Base-by-base conservation (phyloP, 2,329 filamentous ascomycete genomes). In the Cercospora brassicicola region DNA sequence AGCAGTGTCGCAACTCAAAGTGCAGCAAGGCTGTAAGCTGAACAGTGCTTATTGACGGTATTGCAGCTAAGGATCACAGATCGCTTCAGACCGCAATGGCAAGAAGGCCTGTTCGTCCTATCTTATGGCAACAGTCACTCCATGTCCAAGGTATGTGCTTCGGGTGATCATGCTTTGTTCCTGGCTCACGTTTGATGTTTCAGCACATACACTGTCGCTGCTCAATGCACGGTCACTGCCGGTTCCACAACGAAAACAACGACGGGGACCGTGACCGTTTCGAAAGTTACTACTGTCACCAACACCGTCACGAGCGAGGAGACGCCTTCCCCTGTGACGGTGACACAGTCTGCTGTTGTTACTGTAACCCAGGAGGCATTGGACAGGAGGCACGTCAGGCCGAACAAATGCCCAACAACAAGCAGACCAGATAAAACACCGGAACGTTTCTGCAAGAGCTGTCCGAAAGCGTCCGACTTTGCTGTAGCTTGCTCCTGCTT, bases 241-340 rank as follows among this genome's bases (percentile, higher is more conserved):
- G n/a, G 18, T 48, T 18, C 45, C 45, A 48, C 45, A 48, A 48
- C 18, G 45, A 48, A 20, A 13, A 48, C 45, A 3, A 48, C 45
- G 45, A 48, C 45, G 45, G 23, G 23, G 45, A 48, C 45, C 18
- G 45, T 48, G 9, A 48, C 18, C 18, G 45, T 48, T 2, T 48
- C 45, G 18, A 48, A 48, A 48, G 45, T 48, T 2, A 20, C 45
- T 8, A 67, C 65, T 51, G 59, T 36, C 59, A 64, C 10, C 45
- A 23, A 48, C 4, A 48, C 45, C 9, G 3, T 48, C 23, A 48
- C 45, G 45, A 48, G 8, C 9, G 45, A 48, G 18, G 8, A 48
- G 18, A 48, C 45, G 9, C 45, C 45, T 48, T 48, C 45, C 45
- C 45, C 45, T 9, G 45, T 48, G 8, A 48, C 45, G 45, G 45